phyloP scores from a whole-genome alignment of 2,329 filamentous ascomycete genomes.

The Diaporthe destruens region DNA sequence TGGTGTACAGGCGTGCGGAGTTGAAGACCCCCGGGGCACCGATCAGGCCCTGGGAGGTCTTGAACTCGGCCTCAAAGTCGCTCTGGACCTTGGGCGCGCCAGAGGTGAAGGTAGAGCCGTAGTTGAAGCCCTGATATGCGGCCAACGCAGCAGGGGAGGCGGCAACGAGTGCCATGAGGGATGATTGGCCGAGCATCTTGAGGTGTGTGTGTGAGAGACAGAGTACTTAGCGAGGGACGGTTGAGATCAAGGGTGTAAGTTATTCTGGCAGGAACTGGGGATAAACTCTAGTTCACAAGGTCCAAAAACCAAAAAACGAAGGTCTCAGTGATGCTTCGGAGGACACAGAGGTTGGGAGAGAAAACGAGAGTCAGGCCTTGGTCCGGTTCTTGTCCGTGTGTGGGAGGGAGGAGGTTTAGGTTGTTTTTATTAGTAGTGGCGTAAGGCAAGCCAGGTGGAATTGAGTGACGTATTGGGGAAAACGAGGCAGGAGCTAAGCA shows the following conservation, averaged over 20 bases:
- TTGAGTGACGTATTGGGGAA: conserved; percentile 24
- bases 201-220: background rate
- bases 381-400: background rate
- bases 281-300: conserved; percentile 26
- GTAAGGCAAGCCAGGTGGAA: conserved; percentile 20
- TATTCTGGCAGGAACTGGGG: conserved; percentile 28
- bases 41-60: conserved; percentile 71
- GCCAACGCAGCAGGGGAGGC: conserved; percentile 44
- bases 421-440: conserved; percentile 28
- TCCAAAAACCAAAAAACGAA: conserved; percentile 8
- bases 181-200: conserved; percentile 37
- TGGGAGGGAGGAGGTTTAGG: background rate
- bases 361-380: conserved; percentile 21
- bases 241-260: conserved; percentile 1
- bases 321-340: conserved; percentile 18
- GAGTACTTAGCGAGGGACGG: background rate
- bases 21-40: conserved; percentile 74
- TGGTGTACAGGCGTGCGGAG: conserved; percentile 80
- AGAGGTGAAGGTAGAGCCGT: conserved; percentile 73
- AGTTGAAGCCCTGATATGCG: conserved; percentile 78
- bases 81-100: conserved; percentile 69
- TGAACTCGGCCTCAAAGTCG: conserved; percentile 80
- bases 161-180: conserved; percentile 36
- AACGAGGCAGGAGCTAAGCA: conserved; percentile 23
- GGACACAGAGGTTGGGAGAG: background rate